Evolutionary conservation across 257 asterid genomes (phyloP).

Genomic region (Solanum boliviense): DNA sequence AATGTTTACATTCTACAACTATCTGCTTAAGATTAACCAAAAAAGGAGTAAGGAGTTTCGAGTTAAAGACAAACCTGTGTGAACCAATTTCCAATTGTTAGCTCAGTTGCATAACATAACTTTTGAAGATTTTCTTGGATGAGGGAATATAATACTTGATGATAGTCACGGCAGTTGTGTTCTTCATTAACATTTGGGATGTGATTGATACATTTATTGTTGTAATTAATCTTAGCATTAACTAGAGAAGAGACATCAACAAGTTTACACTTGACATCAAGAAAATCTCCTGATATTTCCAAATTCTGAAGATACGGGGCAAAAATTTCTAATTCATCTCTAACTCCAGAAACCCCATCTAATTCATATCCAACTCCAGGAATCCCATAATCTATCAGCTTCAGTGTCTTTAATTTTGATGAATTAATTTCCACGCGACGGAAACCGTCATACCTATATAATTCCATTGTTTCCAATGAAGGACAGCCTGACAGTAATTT

Average conservation of each 20-base stretch:
- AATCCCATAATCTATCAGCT: neutral
- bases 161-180: neutral
- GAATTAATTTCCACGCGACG: neutral
- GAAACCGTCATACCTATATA: neutral
- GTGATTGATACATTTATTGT: neutral
- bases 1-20: neutral
- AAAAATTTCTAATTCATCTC: neutral
- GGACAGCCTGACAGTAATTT: too few relatives aligned
- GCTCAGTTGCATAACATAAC: too few relatives aligned
- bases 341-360: too few relatives aligned
- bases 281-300: neutral
- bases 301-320: neutral
- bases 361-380: too few relatives aligned
- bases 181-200: neutral
- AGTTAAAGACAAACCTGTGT: too few relatives aligned
- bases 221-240: neutral
- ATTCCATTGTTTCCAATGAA: too few relatives aligned
- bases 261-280: neutral
- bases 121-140: too few relatives aligned
- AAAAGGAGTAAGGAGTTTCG: neutral
- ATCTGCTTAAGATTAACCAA: neutral
- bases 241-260: neutral
- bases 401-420: neutral
- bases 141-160: neutral
- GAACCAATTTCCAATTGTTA: too few relatives aligned